phyloP scores from a whole-genome alignment of 306 rosid genomes.

The Dicorynia guianensis region DNA sequence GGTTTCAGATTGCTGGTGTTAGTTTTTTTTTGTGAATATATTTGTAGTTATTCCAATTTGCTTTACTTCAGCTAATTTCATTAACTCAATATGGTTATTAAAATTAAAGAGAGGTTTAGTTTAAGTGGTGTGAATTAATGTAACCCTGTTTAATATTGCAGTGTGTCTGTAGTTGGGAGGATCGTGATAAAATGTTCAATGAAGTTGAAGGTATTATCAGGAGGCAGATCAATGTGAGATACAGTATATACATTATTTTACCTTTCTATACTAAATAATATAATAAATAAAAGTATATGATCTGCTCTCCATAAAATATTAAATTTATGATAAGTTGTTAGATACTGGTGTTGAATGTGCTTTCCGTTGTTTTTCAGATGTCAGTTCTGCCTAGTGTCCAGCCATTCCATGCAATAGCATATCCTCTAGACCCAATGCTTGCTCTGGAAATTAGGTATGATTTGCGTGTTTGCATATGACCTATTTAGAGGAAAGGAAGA shows the following conservation, averaged over 20 bases:
- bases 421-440: constrained; percentile 90
- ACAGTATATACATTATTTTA: constrained; percentile 12
- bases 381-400: constrained; percentile 99
- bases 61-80: not conserved
- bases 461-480: constrained; percentile 6
- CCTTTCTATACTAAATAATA: not conserved
- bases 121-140: constrained; percentile 12
- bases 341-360: constrained; percentile 16
- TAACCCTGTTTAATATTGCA: constrained; percentile 42
- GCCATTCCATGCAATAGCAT: constrained; percentile 99
- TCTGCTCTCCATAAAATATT: not conserved
- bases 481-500: not conserved
- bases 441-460: constrained; percentile 94
- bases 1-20: not conserved
- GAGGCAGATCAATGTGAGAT: constrained; percentile 90
- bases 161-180: constrained; percentile 99
- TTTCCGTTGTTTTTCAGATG: constrained; percentile 61
- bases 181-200: constrained; percentile 85
- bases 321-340: constrained; percentile 17
- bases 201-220: constrained; percentile 95
- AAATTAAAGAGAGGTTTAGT: not conserved
- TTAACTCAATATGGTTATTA: not conserved
- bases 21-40: not conserved
- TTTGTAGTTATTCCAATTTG: no score
- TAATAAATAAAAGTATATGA: no score